phyloP scores from a whole-genome alignment of 371 early-diverging fungal genomes.

The Encephalitozoon romaleae region DNA sequence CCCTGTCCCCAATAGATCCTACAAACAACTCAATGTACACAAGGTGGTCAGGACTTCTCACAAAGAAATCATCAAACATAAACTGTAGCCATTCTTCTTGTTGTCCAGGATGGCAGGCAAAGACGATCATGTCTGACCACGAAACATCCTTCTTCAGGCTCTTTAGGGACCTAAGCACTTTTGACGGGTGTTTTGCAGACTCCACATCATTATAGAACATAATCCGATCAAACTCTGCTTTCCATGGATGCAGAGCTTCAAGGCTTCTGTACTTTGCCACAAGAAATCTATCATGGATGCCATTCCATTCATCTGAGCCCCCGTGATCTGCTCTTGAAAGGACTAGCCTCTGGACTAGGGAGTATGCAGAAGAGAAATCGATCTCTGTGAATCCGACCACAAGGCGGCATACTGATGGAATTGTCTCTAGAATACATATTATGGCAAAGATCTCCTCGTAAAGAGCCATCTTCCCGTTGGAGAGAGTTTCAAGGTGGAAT shows the following conservation, averaged over 20 bases:
- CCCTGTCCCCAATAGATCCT: background rate
- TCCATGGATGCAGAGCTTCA: background rate
- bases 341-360: background rate
- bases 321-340: background rate
- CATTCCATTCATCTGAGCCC: background rate
- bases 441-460: background rate
- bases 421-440: background rate
- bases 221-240: background rate
- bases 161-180: background rate
- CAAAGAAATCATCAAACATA: constrained; percentile 10
- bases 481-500: background rate
- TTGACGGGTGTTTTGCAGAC: background rate
- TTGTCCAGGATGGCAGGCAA: constrained; percentile 3
- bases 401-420: background rate
- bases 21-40: constrained; percentile 20
- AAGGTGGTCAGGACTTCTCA: background rate
- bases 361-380: background rate
- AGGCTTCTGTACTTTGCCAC: background rate
- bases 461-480: background rate
- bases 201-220: constrained; percentile 10
- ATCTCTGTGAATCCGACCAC: background rate
- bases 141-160: background rate
- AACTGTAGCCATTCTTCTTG: constrained; percentile 12
- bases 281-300: background rate
- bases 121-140: constrained; percentile 15